Evolutionary conservation across 768 basidiomycete genomes (phyloP).

Genomic region (Mycena vitilis): DNA sequence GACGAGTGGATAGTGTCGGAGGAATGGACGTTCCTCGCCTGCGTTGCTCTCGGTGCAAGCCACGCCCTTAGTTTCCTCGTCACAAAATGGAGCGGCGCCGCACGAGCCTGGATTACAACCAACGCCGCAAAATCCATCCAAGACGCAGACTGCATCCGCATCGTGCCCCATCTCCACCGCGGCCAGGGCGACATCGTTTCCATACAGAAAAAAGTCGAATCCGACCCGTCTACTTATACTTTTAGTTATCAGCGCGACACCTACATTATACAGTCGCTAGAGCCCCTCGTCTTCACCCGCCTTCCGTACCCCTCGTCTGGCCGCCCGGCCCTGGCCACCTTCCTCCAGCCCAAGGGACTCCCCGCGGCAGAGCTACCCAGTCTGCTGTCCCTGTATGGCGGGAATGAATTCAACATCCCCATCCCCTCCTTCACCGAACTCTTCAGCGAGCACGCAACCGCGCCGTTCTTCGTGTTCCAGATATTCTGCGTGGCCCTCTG

Average conservation of each 20-base stretch:
- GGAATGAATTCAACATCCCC: conserved; percentile 97
- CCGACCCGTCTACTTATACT: conserved; percentile 73
- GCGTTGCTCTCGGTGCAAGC: conserved; percentile 83
- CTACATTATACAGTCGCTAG: conserved; percentile 74
- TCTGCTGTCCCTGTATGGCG: conserved; percentile 80
- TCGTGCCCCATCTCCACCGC: conserved; percentile 83
- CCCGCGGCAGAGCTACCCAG: conserved; percentile 57
- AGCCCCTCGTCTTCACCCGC: conserved; percentile 74
- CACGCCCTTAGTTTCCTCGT: conserved; percentile 94
- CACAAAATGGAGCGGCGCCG: conserved; percentile 89
- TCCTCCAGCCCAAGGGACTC: conserved; percentile 71
- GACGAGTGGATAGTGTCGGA: conserved; percentile 92
- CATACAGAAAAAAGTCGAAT: conserved; percentile 69
- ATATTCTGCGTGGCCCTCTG: conserved; percentile 97
- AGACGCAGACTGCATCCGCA: conserved; percentile 83
- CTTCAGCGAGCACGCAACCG: conserved; percentile 95
- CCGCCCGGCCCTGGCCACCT: conserved; percentile 74
- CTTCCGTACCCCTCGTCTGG: conserved; percentile 90
- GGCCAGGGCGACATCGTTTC: conserved; percentile 92
- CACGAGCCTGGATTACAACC: conserved; percentile 85
- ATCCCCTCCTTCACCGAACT: conserved; percentile 94
- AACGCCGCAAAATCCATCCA: conserved; percentile 74
- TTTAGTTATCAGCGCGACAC: conserved; percentile 97
- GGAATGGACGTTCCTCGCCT: conserved; percentile 98
- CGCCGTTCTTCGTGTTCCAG: conserved; percentile 99